Percentiles rank a stretch among this genome's conserved stretches.
Evolutionary conservation across 1,284 basidiomycete species (phyloP).

Genomic region (Caloboletus firmus): DNA sequence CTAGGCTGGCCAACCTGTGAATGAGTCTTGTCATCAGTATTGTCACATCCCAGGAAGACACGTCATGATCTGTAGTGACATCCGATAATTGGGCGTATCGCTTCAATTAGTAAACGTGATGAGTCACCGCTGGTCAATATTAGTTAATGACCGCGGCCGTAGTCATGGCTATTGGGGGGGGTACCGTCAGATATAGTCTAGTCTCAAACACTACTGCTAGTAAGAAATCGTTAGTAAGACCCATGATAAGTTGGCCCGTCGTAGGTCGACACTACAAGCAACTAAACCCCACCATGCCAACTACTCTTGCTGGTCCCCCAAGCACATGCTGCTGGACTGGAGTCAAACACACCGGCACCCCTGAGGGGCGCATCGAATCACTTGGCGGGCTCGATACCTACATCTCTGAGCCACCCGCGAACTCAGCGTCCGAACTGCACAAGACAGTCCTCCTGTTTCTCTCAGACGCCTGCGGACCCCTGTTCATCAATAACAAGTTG

Average conservation of each 20-base stretch:
- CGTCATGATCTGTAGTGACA: too few relatives aligned
- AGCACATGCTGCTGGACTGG: conserved; percentile 47
- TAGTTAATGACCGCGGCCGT: too few relatives aligned
- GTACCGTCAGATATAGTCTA: too few relatives aligned
- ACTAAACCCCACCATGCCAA: conserved; percentile 15
- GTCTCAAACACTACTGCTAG: too few relatives aligned
- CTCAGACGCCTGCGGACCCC: conserved; percentile 48
- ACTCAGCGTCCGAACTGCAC: conserved; percentile 1
- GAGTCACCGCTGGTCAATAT: too few relatives aligned
- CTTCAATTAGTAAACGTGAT: too few relatives aligned
- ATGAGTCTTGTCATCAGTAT: not conserved
- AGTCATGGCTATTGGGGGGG: too few relatives aligned
- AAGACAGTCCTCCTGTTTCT: conserved; percentile 51
- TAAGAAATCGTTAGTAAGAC: too few relatives aligned
- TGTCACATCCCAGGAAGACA: not conserved
- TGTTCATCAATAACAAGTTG: conserved; percentile 50
- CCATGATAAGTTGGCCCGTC: not conserved
- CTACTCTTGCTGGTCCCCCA: conserved; percentile 39
- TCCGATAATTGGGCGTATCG: too few relatives aligned
- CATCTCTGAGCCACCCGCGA: conserved; percentile 43
- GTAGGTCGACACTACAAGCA: not conserved
- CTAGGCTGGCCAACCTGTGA: not conserved
- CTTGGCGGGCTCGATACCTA: conserved; percentile 54
- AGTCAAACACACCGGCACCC: conserved; percentile 48
- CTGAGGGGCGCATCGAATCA: conserved; percentile 42